Conservation (phyloP, 164 flowering plant genomes). For the Amborella trichopoda region DNA sequence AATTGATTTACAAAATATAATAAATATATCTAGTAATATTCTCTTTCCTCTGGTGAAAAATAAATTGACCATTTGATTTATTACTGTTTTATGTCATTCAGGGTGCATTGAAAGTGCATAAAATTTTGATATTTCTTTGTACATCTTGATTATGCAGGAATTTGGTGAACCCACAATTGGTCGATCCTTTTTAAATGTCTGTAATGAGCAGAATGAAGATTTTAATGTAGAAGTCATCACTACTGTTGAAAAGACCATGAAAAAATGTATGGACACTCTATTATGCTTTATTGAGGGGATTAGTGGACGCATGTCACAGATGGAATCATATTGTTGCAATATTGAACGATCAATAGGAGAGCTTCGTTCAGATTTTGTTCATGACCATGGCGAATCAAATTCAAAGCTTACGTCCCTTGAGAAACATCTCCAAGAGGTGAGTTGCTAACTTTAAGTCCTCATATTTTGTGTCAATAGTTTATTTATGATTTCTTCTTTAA, state of each 20-base stretch:
- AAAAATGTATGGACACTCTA: conserved; percentile 69
- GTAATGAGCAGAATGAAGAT: conserved; percentile 61
- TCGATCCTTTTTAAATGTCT: conserved; percentile 35
- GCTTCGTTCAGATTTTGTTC: conserved; percentile 68
- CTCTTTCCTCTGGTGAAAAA: too few relatives aligned
- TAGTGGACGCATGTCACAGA: conserved; percentile 78
- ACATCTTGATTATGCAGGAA: conserved; percentile 38
- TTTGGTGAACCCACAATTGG: conserved; percentile 57
- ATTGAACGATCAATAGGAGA: conserved; percentile 87
- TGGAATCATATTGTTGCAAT: conserved; percentile 87
- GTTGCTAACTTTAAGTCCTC: too few relatives aligned
- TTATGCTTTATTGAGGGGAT: conserved; percentile 92
- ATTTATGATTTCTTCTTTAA: too few relatives aligned
- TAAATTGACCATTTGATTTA: too few relatives aligned
- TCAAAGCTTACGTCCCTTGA: conserved; percentile 75
- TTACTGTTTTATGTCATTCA: too few relatives aligned
- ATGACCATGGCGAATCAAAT: conserved; percentile 66
- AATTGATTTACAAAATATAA: too few relatives aligned
- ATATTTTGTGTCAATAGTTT: too few relatives aligned
- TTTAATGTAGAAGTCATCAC: conserved; percentile 39
- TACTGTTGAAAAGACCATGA: conserved; percentile 75
- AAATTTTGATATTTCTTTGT: too few relatives aligned
- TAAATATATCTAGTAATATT: too few relatives aligned
- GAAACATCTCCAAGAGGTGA: conserved; percentile 89
- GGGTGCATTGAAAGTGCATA: too few relatives aligned